Percentiles rank a stretch among this genome's conserved stretches.
Conservation (phyloP, 2,329 filamentous ascomycete species). For the Ascochyta rabiei region DNA sequence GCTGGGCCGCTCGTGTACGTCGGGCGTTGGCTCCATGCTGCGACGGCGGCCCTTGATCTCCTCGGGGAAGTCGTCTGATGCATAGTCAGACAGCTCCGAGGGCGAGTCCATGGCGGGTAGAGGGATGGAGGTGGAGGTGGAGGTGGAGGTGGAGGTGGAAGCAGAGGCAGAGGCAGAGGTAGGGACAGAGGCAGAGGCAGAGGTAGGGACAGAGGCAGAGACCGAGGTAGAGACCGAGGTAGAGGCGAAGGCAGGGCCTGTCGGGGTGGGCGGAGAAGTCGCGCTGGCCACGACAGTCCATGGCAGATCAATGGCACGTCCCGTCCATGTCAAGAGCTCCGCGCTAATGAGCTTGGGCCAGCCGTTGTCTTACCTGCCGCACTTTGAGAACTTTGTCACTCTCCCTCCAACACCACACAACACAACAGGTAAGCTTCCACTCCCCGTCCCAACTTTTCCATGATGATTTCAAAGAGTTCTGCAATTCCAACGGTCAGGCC, state of each 20-base stretch:
- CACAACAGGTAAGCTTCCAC: constrained; percentile 20
- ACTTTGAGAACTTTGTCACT: constrained; percentile 10
- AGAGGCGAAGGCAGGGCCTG: background rate
- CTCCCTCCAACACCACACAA: background rate
- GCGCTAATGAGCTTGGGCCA: constrained; percentile 8
- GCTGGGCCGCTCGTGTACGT: constrained; percentile 50
- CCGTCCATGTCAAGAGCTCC: background rate
- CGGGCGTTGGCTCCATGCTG: constrained; percentile 50
- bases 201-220: no score
- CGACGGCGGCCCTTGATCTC: constrained; percentile 58
- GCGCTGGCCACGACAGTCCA: background rate
- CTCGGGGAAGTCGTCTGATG: constrained; percentile 67
- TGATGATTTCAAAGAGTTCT: constrained; percentile 58
- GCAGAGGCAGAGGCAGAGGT: background rate
- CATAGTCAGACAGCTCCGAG: constrained; percentile 69
- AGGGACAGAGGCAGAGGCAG: background rate
- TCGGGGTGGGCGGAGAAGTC: background rate
- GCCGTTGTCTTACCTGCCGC: constrained; percentile 8
- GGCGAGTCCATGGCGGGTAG: constrained; percentile 57
- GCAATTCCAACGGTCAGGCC: constrained; percentile 55
- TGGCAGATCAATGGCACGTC: no score
- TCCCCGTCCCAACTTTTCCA: constrained; percentile 1
- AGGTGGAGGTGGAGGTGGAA: background rate
- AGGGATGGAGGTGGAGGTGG: background rate
- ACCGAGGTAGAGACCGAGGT: background rate